phyloP scores from a whole-genome alignment of 2,329 filamentous ascomycete species.

The Calonectria fujianensis region DNA sequence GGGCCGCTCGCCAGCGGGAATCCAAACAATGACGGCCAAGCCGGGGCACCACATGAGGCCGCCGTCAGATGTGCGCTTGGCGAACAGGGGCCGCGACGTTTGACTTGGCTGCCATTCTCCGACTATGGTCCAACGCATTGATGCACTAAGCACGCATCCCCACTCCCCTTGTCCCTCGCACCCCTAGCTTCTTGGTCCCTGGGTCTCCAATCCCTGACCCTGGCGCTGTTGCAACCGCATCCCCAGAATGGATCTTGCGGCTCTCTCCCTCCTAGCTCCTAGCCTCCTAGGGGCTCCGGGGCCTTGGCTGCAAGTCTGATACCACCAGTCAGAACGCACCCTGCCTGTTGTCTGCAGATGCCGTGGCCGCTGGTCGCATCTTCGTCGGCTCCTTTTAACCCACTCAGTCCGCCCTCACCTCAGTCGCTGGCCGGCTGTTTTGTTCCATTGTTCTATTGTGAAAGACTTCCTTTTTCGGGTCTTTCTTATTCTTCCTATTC shows the following conservation, averaged over 20 bases:
- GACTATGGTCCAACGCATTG: constrained; percentile 48
- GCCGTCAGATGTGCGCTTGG: constrained; percentile 16
- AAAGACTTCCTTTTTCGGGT: constrained; percentile 53
- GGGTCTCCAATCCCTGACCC: constrained; percentile 48
- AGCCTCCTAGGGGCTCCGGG: constrained; percentile 33
- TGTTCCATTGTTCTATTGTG: constrained; percentile 55
- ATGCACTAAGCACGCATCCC: constrained; percentile 45
- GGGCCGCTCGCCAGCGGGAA: not conserved
- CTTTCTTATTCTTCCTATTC: constrained; percentile 47
- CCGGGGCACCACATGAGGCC: constrained; percentile 27
- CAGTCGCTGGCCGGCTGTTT: constrained; percentile 52
- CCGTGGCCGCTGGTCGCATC: constrained; percentile 43
- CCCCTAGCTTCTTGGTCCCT: constrained; percentile 40
- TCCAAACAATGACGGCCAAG: constrained; percentile 31
- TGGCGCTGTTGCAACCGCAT: constrained; percentile 41
- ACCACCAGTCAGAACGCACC: constrained; percentile 49
- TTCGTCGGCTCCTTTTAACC: constrained; percentile 55
- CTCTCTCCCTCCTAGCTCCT: constrained; percentile 44
- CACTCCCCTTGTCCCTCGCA: constrained; percentile 38
- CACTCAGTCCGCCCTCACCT: constrained; percentile 46
- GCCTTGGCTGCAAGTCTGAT: constrained; percentile 47
- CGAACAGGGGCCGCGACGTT: constrained; percentile 44
- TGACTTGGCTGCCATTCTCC: constrained; percentile 53
- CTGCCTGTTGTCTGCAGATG: constrained; percentile 40
- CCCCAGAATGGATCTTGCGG: constrained; percentile 57